A percentile compares a stretch with the other conserved stretches of the same genome.
phyloP scores from a whole-genome alignment of 2,329 filamentous ascomycete genomes.

The Lecanicillium sp. region DNA sequence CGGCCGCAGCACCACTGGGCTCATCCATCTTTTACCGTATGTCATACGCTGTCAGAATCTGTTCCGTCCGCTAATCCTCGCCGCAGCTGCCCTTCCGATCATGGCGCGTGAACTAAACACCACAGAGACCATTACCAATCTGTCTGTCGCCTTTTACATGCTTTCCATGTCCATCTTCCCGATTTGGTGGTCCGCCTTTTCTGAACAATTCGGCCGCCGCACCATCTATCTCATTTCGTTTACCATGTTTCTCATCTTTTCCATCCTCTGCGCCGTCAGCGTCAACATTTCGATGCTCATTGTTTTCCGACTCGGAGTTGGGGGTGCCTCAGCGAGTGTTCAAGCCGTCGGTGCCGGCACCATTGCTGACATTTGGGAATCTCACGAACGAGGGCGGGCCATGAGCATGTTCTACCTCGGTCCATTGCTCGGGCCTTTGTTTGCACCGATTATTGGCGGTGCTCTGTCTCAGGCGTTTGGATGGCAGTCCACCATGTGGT shows the following conservation, averaged over 20 bases:
- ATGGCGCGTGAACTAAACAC: not conserved
- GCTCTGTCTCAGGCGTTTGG: constrained; percentile 54
- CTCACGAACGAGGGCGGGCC: constrained; percentile 57
- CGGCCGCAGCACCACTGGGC: constrained; percentile 72
- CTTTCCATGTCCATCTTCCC: constrained; percentile 68
- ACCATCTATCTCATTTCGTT: constrained; percentile 67
- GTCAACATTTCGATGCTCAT: constrained; percentile 64
- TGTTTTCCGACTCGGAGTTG: constrained; percentile 60
- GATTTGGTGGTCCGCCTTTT: constrained; percentile 72
- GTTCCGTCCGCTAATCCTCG: too few relatives aligned
- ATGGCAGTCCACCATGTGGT: constrained; percentile 69
- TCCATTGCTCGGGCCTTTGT: constrained; percentile 59
- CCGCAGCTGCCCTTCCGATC: too few relatives aligned
- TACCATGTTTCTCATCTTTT: constrained; percentile 57
- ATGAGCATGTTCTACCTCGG: constrained; percentile 75
- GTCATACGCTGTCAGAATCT: too few relatives aligned
- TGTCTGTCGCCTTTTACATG: constrained; percentile 35
- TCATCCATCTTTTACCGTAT: constrained; percentile 76
- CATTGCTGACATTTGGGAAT: constrained; percentile 50
- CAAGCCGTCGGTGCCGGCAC: constrained; percentile 2
- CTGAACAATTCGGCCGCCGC: constrained; percentile 58
- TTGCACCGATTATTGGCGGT: constrained; percentile 67
- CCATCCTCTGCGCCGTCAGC: constrained; percentile 55
- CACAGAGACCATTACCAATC: constrained; percentile 5
- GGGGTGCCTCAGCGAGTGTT: constrained; percentile 61